Conservation (phyloP, 1,284 basidiomycete genomes). For the Schizophyllum amplum region DNA sequence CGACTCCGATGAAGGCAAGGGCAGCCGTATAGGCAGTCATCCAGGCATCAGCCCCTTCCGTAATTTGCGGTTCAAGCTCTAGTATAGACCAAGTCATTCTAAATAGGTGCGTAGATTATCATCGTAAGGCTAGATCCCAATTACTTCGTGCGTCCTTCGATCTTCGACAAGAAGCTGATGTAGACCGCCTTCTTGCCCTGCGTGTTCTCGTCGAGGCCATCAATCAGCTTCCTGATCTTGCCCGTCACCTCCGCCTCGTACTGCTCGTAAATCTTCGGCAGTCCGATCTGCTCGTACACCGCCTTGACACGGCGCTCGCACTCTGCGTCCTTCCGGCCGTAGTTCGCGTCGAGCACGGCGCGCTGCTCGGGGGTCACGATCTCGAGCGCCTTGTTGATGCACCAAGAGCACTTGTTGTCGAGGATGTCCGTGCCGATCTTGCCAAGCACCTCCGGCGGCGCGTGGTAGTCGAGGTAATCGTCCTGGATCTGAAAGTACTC, state of each 20-base stretch:
- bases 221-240: conserved; percentile 60
- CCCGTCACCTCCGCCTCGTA: conserved; percentile 79
- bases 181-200: conserved; percentile 72
- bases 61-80: no score
- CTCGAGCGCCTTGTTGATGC: conserved; percentile 83
- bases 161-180: conserved; percentile 80
- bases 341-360: conserved; percentile 66
- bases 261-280: conserved; percentile 60
- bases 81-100: background rate
- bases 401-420: conserved; percentile 99
- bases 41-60: no score
- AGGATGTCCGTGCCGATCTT: conserved; percentile 98
- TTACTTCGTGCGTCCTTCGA: conserved; percentile 81
- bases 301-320: conserved; percentile 61
- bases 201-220: conserved; percentile 52
- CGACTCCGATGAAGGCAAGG: no score
- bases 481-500: conserved; percentile 99
- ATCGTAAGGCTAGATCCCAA: background rate
- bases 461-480: conserved; percentile 94
- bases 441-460: conserved; percentile 86
- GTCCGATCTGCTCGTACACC: conserved; percentile 67
- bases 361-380: conserved; percentile 49
- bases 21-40: no score
- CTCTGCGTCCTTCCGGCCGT: conserved; percentile 72
- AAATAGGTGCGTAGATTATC: background rate